phyloP scores from a whole-genome alignment of 2,329 filamentous ascomycete genomes.

The Akanthomyces dipterigenus region DNA sequence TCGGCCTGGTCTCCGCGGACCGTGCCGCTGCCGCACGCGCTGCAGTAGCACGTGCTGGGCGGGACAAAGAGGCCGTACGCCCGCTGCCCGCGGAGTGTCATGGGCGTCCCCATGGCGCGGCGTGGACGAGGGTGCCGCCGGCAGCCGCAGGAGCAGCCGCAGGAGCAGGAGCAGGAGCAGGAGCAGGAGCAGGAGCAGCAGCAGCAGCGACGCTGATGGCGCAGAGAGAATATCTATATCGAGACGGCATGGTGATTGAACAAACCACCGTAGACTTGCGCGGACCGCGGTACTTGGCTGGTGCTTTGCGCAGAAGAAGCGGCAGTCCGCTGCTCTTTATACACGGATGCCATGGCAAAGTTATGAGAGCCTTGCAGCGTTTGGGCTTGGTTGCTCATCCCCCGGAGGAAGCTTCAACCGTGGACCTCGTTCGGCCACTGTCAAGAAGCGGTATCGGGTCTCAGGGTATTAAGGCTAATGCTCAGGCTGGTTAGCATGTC shows the following conservation, averaged over 20 bases:
- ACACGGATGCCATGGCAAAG: background rate
- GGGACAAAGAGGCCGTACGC: slow-evolving; percentile 58
- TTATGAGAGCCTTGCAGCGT: background rate
- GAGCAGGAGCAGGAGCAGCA: no score
- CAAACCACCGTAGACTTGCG: background rate
- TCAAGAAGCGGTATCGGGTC: background rate
- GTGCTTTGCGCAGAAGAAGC: background rate
- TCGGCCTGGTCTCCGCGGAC: slow-evolving; percentile 49
- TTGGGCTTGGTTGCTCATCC: background rate
- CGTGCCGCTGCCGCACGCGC: slow-evolving; percentile 43
- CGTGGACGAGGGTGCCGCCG: slow-evolving; percentile 35
- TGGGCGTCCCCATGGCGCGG: slow-evolving; percentile 52
- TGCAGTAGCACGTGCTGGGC: slow-evolving; percentile 57
- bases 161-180: no score
- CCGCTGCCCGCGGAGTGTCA: slow-evolving; percentile 53
- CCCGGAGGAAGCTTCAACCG: background rate
- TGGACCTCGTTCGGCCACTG: background rate
- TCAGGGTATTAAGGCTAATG: background rate
- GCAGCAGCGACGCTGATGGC: slow-evolving; percentile 28
- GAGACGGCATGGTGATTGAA: background rate
- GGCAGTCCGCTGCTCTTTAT: background rate
- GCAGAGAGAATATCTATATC: background rate
- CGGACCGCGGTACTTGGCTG: background rate
- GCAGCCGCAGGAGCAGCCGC: no score
- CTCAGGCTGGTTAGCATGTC: background rate